Base-by-base conservation (phyloP, 108 stramenopile species). In the Cyclotella choctawhatcheeana region DNA sequence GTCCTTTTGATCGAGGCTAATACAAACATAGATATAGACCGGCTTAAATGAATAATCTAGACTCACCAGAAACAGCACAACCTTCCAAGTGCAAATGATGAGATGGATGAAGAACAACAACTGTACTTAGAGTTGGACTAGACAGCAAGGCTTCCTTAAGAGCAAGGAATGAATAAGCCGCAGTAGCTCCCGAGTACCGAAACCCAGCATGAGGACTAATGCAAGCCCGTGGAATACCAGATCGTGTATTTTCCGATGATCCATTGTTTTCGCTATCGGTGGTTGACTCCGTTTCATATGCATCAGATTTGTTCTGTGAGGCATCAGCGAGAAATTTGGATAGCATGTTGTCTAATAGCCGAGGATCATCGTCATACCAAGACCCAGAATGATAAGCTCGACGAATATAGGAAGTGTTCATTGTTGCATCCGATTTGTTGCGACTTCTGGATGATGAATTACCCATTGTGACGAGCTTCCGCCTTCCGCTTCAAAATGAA, bases 181-280 rank as follows among this genome's bases (percentile, higher is more conserved):
- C 93, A 8, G 93, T 95, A n/a, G 93, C 86, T 17, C 93, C 93
- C 3, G 87, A 87, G 62, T 95, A 95, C 47, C 65, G 67, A 76
- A 83, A 95, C 44, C 93, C 93, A 25, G 93, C 93, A 82, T 95
- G 93, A 13, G 93, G 93, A 48, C 66, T 79, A 59, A 95, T 88
- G 25, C 92, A 74, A 10, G 83, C 93, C 29, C 85, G 78, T 10
- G 82, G 84, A 5, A 71, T 54, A 17, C 66, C 71, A 13, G 17
- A 29, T 30, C 60, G 10, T 16, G 20, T 33, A 29, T 40, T 64
- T 31, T 21, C 44, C 0, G 50, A 21, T 16, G 18, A 21, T 25
- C 29, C 62, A 35, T 47, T 43, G 50, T 20, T 45, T 18, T 63
- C 48, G 21, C 33, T 32, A 58, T 44, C 64, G 10, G 43, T 45